phyloP scores from a whole-genome alignment of 257 asterid species.

The Solanum medicagineum region DNA sequence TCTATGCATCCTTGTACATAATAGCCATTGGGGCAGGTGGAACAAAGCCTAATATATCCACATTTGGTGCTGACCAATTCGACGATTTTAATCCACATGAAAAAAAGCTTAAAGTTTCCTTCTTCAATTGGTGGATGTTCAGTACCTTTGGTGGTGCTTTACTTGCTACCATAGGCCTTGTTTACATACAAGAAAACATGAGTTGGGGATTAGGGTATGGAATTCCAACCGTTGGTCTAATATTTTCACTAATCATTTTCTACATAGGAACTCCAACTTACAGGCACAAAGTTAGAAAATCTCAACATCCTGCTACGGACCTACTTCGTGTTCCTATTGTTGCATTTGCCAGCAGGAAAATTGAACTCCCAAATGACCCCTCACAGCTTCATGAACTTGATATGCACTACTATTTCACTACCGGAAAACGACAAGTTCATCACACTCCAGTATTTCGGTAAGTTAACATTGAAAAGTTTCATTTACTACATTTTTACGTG shows the following conservation, averaged over 20 bases:
- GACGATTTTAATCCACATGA: slow-evolving; percentile 59
- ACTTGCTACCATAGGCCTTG: slow-evolving; percentile 63
- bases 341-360: slow-evolving; percentile 43
- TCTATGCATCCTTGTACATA: slow-evolving; percentile 68
- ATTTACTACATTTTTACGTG: background rate
- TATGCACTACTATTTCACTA: slow-evolving; percentile 26
- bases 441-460: slow-evolving; percentile 59
- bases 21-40: slow-evolving; percentile 89
- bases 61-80: slow-evolving; percentile 89
- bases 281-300: slow-evolving; percentile 55
- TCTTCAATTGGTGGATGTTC: slow-evolving; percentile 97
- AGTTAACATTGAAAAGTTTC: background rate
- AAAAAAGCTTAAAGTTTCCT: slow-evolving; percentile 58
- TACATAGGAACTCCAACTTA: slow-evolving; percentile 58
- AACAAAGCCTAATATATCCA: slow-evolving; percentile 82
- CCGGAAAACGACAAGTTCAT: slow-evolving; percentile 49
- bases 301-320: slow-evolving; percentile 51
- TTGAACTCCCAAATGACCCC: slow-evolving; percentile 22
- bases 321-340: slow-evolving; percentile 28
- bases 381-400: slow-evolving; percentile 64
- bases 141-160: slow-evolving; percentile 67
- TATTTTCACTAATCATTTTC: slow-evolving; percentile 43
- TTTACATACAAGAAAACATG: slow-evolving; percentile 70
- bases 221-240: slow-evolving; percentile 60
- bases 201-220: slow-evolving; percentile 88